Base-by-base conservation (phyloP, 2,329 filamentous ascomycete genomes). In the Xylariaceae sp. region DNA sequence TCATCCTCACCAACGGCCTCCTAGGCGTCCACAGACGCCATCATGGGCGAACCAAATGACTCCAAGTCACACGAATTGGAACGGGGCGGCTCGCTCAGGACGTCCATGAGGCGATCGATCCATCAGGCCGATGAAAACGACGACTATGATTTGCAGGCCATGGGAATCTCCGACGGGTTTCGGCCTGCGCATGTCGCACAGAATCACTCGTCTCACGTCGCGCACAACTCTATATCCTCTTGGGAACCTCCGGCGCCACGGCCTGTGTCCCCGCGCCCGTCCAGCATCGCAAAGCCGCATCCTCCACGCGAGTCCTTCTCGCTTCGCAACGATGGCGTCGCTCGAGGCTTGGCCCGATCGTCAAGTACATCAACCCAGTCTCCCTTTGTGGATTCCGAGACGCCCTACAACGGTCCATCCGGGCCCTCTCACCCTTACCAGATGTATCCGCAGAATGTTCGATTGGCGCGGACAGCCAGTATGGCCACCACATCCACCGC, bases 341-440 rank as follows among this genome's bases (percentile, higher is more conserved):
- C 59, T 45, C 50, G 38, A 31, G 47, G 58, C 12, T 60, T 61
- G 31, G 58, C 60, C 36, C 61, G 60, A 47, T 51, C 48, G n/a
- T 69, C 70, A 16, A 73, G 65, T 50, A 54, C 60, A 11, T 73
- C 72, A 3, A 71, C 69, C 41, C 66, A 69, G 2, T 67, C 70
- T n/a, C 66, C 69, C 3, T 69, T 71, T 38, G 64, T 77, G 17
- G 67, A 69, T 31, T 56, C 75, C 3, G 78, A 89, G 51, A 86
- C 82, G 52, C 87, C 87, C 12, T 89, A 90, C 59, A 80, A 81
- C 48, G 87, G 85, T 6, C 81, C 84, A 1, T 83, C 81, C 3
- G 87, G 85, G 2, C 90, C 90, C 16, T 94, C 89, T 48, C 88
- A 94, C 69, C 89, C 90, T 0, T 96, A 95, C 67, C 83, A 82